phyloP scores from a whole-genome alignment of 257 asterid species.

The Solanum medicagineum region DNA sequence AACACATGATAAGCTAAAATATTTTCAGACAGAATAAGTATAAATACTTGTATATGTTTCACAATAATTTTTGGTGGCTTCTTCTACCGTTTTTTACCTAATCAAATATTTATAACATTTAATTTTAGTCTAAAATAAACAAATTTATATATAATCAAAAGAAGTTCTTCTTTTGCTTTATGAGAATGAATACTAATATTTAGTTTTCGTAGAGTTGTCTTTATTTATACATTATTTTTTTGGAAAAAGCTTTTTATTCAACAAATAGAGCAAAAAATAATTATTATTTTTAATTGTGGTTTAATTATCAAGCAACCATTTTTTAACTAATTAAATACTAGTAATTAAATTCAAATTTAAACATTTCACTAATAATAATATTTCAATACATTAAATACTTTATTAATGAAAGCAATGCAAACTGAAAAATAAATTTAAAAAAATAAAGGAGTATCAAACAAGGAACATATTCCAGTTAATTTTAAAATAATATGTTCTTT shows the following conservation, averaged over 20 bases:
- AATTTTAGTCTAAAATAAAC: background rate
- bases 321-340: background rate
- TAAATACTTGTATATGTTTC: background rate
- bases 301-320: background rate
- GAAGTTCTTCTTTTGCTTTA: too few relatives aligned
- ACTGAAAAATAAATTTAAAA: background rate
- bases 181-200: too few relatives aligned
- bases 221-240: too few relatives aligned
- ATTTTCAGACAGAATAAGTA: background rate
- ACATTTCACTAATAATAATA: background rate
- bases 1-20: background rate
- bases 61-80: background rate
- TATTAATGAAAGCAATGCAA: background rate
- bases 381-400: background rate
- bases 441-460: background rate
- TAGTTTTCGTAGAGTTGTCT: too few relatives aligned
- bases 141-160: too few relatives aligned
- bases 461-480: too few relatives aligned
- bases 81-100: background rate
- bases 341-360: background rate
- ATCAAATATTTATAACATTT: background rate
- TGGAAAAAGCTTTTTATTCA: too few relatives aligned
- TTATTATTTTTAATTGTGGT: background rate
- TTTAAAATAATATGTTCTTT: background rate
- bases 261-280: background rate